These are phyloP conservation scores for Agastache rugosa DNA, from an alignment of 257 asterid genomes.

Conservation along the genomic window DNA sequence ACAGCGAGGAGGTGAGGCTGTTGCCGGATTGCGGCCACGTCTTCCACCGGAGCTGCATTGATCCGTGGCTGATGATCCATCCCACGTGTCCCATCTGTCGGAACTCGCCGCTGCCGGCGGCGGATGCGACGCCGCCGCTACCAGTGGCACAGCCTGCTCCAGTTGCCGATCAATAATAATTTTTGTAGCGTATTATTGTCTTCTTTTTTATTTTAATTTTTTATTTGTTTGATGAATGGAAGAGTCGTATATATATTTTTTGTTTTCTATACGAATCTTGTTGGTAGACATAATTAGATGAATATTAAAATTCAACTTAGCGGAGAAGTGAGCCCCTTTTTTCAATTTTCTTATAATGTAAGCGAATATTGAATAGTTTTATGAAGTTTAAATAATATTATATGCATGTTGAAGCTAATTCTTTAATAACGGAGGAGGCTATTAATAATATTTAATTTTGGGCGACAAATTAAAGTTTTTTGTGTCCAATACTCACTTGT, in stretches of 20 bases:
- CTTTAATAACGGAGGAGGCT: too few relatives aligned
- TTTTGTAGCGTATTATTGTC: not conserved
- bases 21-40: conserved; percentile 66
- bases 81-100: conserved; percentile 73
- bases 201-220: not conserved
- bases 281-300: not conserved
- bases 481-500: too few relatives aligned
- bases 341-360: not conserved
- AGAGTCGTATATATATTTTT: not conserved
- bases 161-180: conserved; percentile 25
- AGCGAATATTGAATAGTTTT: conserved; percentile 3
- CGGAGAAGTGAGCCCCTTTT: not conserved
- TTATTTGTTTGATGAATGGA: not conserved
- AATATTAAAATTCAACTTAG: not conserved
- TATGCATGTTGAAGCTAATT: not conserved
- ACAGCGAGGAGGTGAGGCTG: conserved; percentile 57
- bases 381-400: not conserved
- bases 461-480: too few relatives aligned
- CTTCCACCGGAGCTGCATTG: conserved; percentile 66
- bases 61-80: conserved; percentile 60
- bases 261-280: not conserved
- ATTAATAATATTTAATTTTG: not conserved
- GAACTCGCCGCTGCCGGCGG: conserved; percentile 42
- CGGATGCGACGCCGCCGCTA: not conserved
- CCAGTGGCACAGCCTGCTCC: conserved; percentile 17